Evolutionary conservation across 805 yeast species (phyloP), one percentile per base, ranked within the genome.

Genomic region (Schwanniomyces polymorphus): DNA sequence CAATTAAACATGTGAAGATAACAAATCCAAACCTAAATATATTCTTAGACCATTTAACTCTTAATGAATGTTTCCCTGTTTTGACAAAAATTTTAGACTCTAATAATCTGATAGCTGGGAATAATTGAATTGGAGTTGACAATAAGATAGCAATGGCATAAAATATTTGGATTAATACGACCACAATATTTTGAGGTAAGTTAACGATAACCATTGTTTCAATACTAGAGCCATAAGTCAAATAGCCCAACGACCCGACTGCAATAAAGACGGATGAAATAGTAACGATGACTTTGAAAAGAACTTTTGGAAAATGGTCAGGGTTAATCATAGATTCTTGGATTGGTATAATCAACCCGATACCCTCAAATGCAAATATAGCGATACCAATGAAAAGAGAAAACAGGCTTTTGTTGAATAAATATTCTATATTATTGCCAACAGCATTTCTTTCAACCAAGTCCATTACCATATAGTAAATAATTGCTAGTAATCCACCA

Each of bases 301-400:
- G 65, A 1, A 87, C 88, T 46, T 72, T 61, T 14, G 92, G 91
- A 59, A 85, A 88, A 51, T 85, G 78, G 50, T 82, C 82, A 1
- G 94, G 94, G 54, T 85, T 68, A 42, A 74, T 78, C 94, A 88
- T 88, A 1, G 94, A 85, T 55, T 87, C 88, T 58, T 87, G 90
- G 44, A 88, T 85, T 0, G 95, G 95, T 21, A 88, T 84, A 42
- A 88, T 85, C 41, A 88, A 70, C 0, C 95, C 94, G 47, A 88
- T 86, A 1, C 95, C 95, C 67, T 88, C 95, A 60, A 86, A 88
- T n/a, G 94, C 90, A 70, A 88, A 88, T 27, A 88, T 87, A 2
- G 92, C 91, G 6, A 88, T 88, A 7, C 95, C 95, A 43, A 87
- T 82, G 58, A 87, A 87, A 41, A 88, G 65, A 0, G 92, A 81